A percentile compares a stretch with the other conserved stretches of the same genome.
phyloP scores from a whole-genome alignment of 2,329 filamentous ascomycete species.

The Aureobasidium subglaciale region DNA sequence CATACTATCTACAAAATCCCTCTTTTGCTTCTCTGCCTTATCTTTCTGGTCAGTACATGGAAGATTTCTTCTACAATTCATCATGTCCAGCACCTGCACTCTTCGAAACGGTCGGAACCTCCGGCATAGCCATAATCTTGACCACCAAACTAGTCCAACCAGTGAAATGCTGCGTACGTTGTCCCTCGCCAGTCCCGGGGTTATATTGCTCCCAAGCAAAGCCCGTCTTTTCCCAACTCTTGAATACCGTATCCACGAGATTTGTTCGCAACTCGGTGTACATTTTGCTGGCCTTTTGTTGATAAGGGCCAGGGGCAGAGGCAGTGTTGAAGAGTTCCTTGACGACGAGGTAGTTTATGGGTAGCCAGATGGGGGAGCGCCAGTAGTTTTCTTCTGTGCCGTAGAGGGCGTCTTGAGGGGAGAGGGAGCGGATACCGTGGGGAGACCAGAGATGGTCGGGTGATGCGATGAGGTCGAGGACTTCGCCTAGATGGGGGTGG shows the following conservation, averaged over 20 bases:
- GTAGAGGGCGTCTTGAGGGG: slow-evolving; percentile 74
- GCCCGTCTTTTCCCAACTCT: slow-evolving; percentile 80
- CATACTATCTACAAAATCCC: no score
- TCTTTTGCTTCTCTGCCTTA: neutral
- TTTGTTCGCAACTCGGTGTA: slow-evolving; percentile 75
- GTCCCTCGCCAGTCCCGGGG: slow-evolving; percentile 84
- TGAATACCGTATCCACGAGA: slow-evolving; percentile 80
- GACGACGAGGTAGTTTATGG: slow-evolving; percentile 86
- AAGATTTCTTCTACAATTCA: slow-evolving; percentile 36
- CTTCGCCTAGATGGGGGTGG: slow-evolving; percentile 64
- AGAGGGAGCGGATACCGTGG: slow-evolving; percentile 83
- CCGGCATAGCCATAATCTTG: slow-evolving; percentile 93
- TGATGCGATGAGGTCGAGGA: slow-evolving; percentile 71
- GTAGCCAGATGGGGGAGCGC: slow-evolving; percentile 90
- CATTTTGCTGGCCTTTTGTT: slow-evolving; percentile 59
- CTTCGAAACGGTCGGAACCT: slow-evolving; percentile 41
- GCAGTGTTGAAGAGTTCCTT: slow-evolving; percentile 66
- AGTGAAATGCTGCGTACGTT: slow-evolving; percentile 95
- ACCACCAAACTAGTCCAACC: slow-evolving; percentile 98
- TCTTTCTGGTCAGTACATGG: no score
- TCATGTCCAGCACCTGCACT: slow-evolving; percentile 32
- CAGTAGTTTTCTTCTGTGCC: slow-evolving; percentile 95
- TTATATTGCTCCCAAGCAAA: slow-evolving; percentile 99
- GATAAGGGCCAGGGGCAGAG: slow-evolving; percentile 57
- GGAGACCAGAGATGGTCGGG: slow-evolving; percentile 84